Base-by-base conservation (phyloP, 345 rosid genomes). In the Melaleuca quinquenervia region DNA sequence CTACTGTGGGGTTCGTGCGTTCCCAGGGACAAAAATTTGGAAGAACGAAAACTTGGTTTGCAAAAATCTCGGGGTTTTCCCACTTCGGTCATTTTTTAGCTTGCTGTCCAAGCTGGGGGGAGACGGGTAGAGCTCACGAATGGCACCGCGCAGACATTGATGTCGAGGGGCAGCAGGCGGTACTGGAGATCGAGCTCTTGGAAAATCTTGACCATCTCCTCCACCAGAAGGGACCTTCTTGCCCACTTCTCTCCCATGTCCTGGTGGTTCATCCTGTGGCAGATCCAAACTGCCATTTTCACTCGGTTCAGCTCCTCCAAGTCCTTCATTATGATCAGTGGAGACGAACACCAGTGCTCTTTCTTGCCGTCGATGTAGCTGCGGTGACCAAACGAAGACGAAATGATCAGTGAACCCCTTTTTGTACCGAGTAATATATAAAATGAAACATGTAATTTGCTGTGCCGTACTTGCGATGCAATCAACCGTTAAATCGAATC, bases 321-420 rank as follows among this genome's bases (percentile, higher is more conserved):
- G 5, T 97, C 96, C 87, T 92, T 94, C 22, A 92, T 0, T 26
- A 97, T 49, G 29, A 97, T 75, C 32, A 32, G 86, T 9, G 98
- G 95, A 56, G 88, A n/a, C 8, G 96, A 84, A 45, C 87, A 89
- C 99, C 99, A 97, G 55, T 94, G 93, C 91, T 96, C 98, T 84
- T 93, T 93, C 90, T 92, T 93, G 91, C 82, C 75, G 52, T 95
- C 96, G 0, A 96, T 91, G 89, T 89, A 93, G 88, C 96, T 94
- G 90, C 90, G 6, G 5, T 11, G 52, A 36, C 7, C 22, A 26
- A 52, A 41, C 10, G 1, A 32, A 32, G 32, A 32, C 24, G 10
- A 18, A 22, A 64, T 32, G 78, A 70, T 70, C 70, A 58, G 70
- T 13, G 36, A 58, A 58, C 18, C 0, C 70, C 36, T n/a, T 27